Conservation (phyloP, 2,329 filamentous ascomycete genomes). For the Phaeoacremonium minimum region DNA sequence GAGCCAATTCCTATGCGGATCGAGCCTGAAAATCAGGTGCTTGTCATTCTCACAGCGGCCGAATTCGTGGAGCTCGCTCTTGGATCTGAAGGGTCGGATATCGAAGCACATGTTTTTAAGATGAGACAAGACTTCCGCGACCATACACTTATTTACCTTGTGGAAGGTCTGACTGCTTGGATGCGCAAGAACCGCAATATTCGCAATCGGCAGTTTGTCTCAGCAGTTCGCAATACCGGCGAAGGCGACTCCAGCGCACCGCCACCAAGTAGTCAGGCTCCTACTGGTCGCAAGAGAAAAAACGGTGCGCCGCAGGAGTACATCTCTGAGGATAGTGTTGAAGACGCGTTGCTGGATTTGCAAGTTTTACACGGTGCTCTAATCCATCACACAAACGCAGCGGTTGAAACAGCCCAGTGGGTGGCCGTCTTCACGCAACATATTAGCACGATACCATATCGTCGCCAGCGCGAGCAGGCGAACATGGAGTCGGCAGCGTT, state of each 20-base stretch:
- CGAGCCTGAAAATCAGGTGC: constrained; percentile 53
- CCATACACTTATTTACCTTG: constrained; percentile 61
- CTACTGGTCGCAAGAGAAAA: constrained; percentile 25
- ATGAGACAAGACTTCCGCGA: constrained; percentile 50
- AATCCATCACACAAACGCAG: constrained; percentile 62
- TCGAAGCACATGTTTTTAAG: constrained; percentile 55
- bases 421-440: constrained; percentile 72
- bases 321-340: constrained; percentile 64
- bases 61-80: constrained; percentile 62
- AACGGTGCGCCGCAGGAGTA: constrained; percentile 38
- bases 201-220: constrained; percentile 64
- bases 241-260: constrained; percentile 16
- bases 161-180: constrained; percentile 65
- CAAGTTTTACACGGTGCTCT: constrained; percentile 64
- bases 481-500: constrained; percentile 56
- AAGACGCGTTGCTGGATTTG: constrained; percentile 66
- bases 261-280: constrained; percentile 14
- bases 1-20: constrained; percentile 53
- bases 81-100: constrained; percentile 35
- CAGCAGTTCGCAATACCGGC: constrained; percentile 51
- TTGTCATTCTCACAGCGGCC: constrained; percentile 58
- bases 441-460: constrained; percentile 72
- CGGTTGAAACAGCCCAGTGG: constrained; percentile 67
- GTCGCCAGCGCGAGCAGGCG: constrained; percentile 44
- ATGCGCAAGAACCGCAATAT: constrained; percentile 64